Base-by-base conservation (phyloP, 176 grass and related monocot species). In the Aegilops tauschii region DNA sequence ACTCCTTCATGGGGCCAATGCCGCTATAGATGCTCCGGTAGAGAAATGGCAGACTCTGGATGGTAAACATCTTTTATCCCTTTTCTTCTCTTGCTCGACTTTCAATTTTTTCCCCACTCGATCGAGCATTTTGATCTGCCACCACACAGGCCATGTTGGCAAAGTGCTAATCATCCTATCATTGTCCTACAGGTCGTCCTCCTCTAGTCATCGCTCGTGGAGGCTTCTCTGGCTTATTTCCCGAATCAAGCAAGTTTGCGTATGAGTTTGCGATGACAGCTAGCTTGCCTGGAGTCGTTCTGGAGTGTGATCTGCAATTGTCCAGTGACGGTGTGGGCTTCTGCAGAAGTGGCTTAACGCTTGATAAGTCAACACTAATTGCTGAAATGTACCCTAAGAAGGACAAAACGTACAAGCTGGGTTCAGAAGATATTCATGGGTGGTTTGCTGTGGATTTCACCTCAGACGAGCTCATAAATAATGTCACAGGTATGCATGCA, bases 371-470 rank as follows among this genome's bases (percentile, higher is more conserved):
- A 1, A 97, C 95, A 6, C 39, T 73, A 8, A 90, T 94, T 73
- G 5, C 73, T 2, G 79, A 73, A 36, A 10, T 78, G 72, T 97
- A 73, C 80, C 95, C 95, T 30, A 92, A 89, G 54, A 87, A 85
- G 65, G 77, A 83, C 34, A 89, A 74, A 80, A 85, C 83, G 18
- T 97, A 97, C 72, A 88, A 79, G n/a, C 40, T 92, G 25, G 76
- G 89, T 23, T 78, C 76, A 61, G 65, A 94, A 31, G 84, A 88
- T 63, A 25, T 93, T 63, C 59, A 45, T 58, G 97, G 94, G 50
- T 99, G 90, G 88, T 99, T 99, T 81, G 83, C 94, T 69, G 47
- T 90, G 25, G 97, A 99, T 78, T 99, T 96, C 76, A 99, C 92
- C 45, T 64, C 82, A 28, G 92, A 90, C 6, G 78, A 99, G 89